Base-by-base conservation (phyloP, 169 alveolate genomes). In the Plasmodium relictum region DNA sequence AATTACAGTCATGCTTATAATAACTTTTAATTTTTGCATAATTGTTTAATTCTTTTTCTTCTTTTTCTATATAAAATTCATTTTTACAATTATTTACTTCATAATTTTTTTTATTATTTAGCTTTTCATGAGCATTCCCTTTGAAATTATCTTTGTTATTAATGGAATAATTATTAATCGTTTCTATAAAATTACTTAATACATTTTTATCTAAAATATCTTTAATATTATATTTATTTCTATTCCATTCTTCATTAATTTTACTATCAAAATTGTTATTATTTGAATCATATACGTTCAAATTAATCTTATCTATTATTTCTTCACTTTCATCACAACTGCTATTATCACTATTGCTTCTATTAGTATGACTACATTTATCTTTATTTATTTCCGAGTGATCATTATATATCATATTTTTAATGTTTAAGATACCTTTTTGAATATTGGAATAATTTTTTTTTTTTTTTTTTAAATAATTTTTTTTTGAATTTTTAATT, bases 141-240 rank as follows among this genome's bases (percentile, higher is more conserved):
- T n/a, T 14, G 2, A 54, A 14, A 31, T 56, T 73, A 26, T n/a
- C 6, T 6, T 6, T 18, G 2, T 26, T 62, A n/a, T 7, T 41
- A 39, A 16, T 16, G 22, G 39, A 56, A 7, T 73, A 62, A 42
- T 73, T 73, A 41, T 73, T 73, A 18, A 73, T 52, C 42, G 73
- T 56, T 62, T 73, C 58, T 9, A 73, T 73, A 58, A 73, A 73
- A 45, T 73, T 73, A 16, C 63, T 58, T 9, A 73, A 31, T n/a
- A 73, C 72, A 45, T 37, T 73, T 59, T 59, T 73, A 37, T 73
- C 88, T 2, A 73, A 56, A 31, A 73, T 41, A 5, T 73, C 71
- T 58, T 73, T 73, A 16, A 73, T 56, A 26, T 73, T 58, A 42
- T 31, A 22, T 10, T 37, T 10, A n/a, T 58, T 16, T 10, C 18